Percentiles rank a stretch among this genome's conserved stretches.
Evolutionary conservation across 148 eudicot genomes (phyloP).

Genomic region (Cornus kousa): DNA sequence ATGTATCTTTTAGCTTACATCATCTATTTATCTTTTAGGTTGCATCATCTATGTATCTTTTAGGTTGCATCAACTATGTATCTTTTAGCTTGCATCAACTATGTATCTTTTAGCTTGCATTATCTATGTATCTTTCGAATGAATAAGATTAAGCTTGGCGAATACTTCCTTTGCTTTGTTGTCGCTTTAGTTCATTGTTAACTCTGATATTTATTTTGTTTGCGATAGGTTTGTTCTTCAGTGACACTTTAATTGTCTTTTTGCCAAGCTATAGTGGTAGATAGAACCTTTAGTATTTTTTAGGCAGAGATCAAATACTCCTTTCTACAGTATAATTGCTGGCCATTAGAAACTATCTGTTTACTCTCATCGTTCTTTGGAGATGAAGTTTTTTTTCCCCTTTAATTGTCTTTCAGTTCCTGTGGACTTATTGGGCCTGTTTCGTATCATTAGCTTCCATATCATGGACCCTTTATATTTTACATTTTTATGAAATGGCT

Average conservation of each 20-base stretch:
- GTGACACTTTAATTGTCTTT: background rate
- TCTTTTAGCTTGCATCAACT: no score
- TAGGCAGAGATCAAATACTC: background rate
- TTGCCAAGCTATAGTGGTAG: conserved; percentile 1
- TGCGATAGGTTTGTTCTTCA: background rate
- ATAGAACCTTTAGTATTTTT: conserved; percentile 3
- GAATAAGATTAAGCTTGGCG: background rate
- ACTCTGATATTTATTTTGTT: background rate
- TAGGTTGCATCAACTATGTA: no score
- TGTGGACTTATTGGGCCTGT: background rate
- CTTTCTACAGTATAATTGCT: background rate
- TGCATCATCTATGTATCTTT: background rate
- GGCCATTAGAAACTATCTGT: background rate
- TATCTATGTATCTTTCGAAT: background rate
- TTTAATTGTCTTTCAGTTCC: background rate
- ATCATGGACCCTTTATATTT: background rate
- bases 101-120: background rate
- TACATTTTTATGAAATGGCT: background rate
- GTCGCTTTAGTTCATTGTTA: background rate
- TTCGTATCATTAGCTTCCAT: background rate
- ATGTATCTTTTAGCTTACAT: background rate
- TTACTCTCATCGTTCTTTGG: background rate
- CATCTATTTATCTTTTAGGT: background rate
- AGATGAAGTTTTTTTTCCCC: background rate
- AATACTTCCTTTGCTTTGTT: conserved; percentile 4